Evolutionary conservation across 129 eudicot species (phyloP).

Genomic region (Calendula officinalis): DNA sequence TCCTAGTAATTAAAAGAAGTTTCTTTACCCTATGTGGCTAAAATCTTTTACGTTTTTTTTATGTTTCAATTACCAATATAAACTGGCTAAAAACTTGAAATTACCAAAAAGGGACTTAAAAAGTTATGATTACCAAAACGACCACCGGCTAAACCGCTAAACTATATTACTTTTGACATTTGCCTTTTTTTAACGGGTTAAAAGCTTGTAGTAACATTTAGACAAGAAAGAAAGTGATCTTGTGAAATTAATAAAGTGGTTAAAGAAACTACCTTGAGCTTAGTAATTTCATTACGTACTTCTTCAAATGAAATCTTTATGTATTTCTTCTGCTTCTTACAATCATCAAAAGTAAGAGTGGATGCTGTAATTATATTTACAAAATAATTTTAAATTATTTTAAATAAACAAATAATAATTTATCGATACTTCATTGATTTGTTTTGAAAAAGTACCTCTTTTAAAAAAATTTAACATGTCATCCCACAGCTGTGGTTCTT

Average conservation of each 20-base stretch:
- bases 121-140: no score
- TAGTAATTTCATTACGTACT: slow-evolving; percentile 45
- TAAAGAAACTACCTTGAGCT: slow-evolving; percentile 62
- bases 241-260: not conserved
- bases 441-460: slow-evolving; percentile 41
- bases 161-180: no score
- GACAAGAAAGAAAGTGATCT: not conserved
- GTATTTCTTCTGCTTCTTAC: slow-evolving; percentile 58
- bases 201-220: not conserved
- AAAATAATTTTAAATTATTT: no score
- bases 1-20: no score
- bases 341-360: slow-evolving; percentile 58
- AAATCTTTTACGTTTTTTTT: no score
- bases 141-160: no score
- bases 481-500: slow-evolving; percentile 84
- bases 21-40: no score
- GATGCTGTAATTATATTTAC: slow-evolving; percentile 55
- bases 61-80: no score
- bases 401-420: slow-evolving; percentile 14
- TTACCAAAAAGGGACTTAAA: no score
- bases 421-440: not conserved
- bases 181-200: not conserved
- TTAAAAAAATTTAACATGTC: slow-evolving; percentile 59
- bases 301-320: slow-evolving; percentile 58
- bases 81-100: no score